Evolutionary conservation across 257 asterid species (phyloP).

Genomic region (Nicotiana otophora): DNA sequence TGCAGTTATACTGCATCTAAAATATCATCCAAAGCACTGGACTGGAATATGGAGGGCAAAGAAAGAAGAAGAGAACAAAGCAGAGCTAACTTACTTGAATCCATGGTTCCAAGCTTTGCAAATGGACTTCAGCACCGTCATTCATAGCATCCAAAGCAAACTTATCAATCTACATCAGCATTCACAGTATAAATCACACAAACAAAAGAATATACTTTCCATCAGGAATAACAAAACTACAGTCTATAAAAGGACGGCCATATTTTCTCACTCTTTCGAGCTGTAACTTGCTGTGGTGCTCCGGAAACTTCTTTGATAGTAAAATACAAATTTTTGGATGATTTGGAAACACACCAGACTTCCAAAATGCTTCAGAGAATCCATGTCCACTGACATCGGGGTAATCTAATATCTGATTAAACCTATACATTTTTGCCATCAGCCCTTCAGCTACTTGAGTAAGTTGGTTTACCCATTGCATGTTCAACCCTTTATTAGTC

Average conservation of each 20-base stretch:
- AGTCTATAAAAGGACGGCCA: constrained; percentile 5
- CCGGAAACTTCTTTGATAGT: constrained; percentile 93
- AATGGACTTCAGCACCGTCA: constrained; percentile 78
- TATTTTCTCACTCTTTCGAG: constrained; percentile 76
- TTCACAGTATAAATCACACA: constrained; percentile 13
- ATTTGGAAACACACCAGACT: constrained; percentile 89
- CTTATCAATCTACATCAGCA: constrained; percentile 68
- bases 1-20: not conserved
- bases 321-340: constrained; percentile 79
- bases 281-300: constrained; percentile 93
- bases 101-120: constrained; percentile 98
- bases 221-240: constrained; percentile 5
- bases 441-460: constrained; percentile 93
- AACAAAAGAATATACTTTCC: constrained; percentile 4
- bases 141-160: constrained; percentile 79
- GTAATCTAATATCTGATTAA: constrained; percentile 90
- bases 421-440: constrained; percentile 91
- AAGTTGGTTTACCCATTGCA: constrained; percentile 98
- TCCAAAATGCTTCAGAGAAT: constrained; percentile 93
- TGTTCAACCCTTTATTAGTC: constrained; percentile 78
- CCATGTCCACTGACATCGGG: constrained; percentile 75
- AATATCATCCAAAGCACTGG: not conserved
- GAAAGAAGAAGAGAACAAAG: constrained; percentile 5
- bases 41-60: not conserved
- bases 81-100: constrained; percentile 47